Evolutionary conservation across 2,329 filamentous ascomycete species (phyloP).

Genomic region (Cyphellophora attinorum): DNA sequence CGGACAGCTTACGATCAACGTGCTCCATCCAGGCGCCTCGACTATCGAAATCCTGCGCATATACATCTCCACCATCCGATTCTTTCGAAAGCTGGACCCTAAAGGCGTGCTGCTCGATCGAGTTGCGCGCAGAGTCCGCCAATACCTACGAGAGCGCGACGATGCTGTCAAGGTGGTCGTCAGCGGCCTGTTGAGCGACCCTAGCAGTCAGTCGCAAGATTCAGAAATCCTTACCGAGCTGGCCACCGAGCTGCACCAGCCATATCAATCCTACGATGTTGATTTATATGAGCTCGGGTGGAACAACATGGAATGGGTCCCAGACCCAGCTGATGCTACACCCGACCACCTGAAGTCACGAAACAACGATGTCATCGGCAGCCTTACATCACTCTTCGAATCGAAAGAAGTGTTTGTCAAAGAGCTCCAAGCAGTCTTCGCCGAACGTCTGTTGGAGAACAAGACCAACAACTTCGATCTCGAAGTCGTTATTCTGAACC

Average conservation of each 20-base stretch:
- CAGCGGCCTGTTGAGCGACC: constrained; percentile 50
- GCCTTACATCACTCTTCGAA: constrained; percentile 78
- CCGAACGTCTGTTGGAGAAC: constrained; percentile 61
- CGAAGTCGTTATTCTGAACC: constrained; percentile 71
- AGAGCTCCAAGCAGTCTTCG: constrained; percentile 83
- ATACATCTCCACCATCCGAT: constrained; percentile 58
- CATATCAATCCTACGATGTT: constrained; percentile 26
- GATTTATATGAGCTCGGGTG: constrained; percentile 67
- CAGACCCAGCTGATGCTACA: constrained; percentile 85
- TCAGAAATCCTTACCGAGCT: constrained; percentile 27
- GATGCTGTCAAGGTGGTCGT: constrained; percentile 60
- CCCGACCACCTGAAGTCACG: constrained; percentile 85
- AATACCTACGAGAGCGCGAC: constrained; percentile 54
- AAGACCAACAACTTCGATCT: constrained; percentile 63
- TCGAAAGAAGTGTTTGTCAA: constrained; percentile 88
- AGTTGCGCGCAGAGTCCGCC: constrained; percentile 54
- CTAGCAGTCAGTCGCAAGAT: constrained; percentile 29
- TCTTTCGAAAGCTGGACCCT: constrained; percentile 54
- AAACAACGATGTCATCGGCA: constrained; percentile 83
- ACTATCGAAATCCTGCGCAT: constrained; percentile 58
- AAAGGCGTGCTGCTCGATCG: constrained; percentile 58
- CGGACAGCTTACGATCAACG: constrained; percentile 40
- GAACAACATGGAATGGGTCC: constrained; percentile 88
- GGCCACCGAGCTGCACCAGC: constrained; percentile 21
- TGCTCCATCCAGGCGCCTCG: constrained; percentile 55